Evolutionary conservation across 1,139 yeast genomes (phyloP), one percentile per base, ranked within the genome.

Genomic region (Saccharomycopsis phalli): DNA sequence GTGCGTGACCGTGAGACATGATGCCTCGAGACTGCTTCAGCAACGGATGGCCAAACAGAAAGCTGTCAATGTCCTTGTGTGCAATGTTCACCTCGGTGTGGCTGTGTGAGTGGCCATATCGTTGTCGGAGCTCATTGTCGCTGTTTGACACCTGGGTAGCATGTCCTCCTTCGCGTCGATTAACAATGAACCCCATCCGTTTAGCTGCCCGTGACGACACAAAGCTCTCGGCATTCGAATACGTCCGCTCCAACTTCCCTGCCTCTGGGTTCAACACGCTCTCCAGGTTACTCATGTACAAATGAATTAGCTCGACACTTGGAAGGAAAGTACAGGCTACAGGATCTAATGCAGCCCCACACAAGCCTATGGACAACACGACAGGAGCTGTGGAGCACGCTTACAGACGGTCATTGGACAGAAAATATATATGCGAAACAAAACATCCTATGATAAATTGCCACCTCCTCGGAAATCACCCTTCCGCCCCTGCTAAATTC

Each of bases 151-250:
- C 25, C 5, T 23, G 34, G 21, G 22, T 31, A 7, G 10, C 34
- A 14, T 16, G 5, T 16, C 19, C 17, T 13, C 19, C 34, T 29
- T 10, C 10, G 6, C 23, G 7, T 10, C 34, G 23, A 17, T 20
- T 29, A 7, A 27, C 36, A 13, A 36, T 36, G 31, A 36, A 36
- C 6, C 38, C 38, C 38, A 36, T 36, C 7, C 38, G 20, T 13
- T 36, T 36, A 25, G 25, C 26, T 5, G 38, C 37, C 20, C 25
- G 29, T 10, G 36, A 28, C 18, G 23, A 28, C 23, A 17, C 38
- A 34, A 21, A 23, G 13, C 17, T 30, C 22, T 30, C 33, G 33
- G 30, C 22, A 19, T 25, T 34, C 13, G 31, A 23, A 17, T 34
- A 31, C 8, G 37, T 23, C 19, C 37, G 25, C 21, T 34, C 30